Percentiles rank a stretch among this genome's conserved stretches.
phyloP scores from a whole-genome alignment of 75 land plant genomes.

The Cryptomeria japonica region DNA sequence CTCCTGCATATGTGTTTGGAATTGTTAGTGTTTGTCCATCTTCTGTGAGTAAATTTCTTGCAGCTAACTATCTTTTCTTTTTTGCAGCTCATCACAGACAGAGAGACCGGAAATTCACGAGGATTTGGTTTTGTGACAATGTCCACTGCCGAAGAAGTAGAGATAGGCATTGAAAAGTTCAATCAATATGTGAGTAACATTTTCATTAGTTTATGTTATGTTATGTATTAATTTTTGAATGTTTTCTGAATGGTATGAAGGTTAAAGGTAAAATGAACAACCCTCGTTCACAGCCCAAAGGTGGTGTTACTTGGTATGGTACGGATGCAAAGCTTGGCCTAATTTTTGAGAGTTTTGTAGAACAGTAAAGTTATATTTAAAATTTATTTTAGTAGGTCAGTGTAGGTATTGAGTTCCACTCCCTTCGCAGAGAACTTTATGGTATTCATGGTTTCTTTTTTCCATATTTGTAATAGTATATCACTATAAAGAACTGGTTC shows the following conservation, averaged over 20 bases:
- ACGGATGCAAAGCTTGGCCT: too few relatives aligned
- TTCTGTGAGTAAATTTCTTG: not conserved
- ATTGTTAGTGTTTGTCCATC: not conserved
- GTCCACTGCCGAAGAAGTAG: slow-evolving; percentile 77
- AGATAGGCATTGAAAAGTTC: slow-evolving; percentile 69
- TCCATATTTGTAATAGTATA: too few relatives aligned
- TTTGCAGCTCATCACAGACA: slow-evolving; percentile 69
- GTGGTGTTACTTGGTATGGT: too few relatives aligned
- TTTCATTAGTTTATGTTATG: not conserved
- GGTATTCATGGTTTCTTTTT: too few relatives aligned
- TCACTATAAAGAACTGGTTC: too few relatives aligned
- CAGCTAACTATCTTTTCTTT: slow-evolving; percentile 7
- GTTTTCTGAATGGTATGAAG: not conserved
- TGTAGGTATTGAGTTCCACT: too few relatives aligned
- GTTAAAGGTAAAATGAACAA: not conserved
- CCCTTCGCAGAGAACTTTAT: too few relatives aligned
- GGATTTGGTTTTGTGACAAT: slow-evolving; percentile 92
- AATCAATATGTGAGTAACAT: slow-evolving; percentile 62
- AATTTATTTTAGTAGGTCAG: too few relatives aligned
- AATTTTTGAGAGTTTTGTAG: too few relatives aligned
- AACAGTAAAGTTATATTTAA: too few relatives aligned
- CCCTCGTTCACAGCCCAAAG: too few relatives aligned
- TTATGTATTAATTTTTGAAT: not conserved
- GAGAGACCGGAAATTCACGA: slow-evolving; percentile 73
- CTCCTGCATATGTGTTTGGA: not conserved